Percentiles rank a stretch among this genome's conserved stretches.
phyloP scores from a whole-genome alignment of 129 eudicot species.

The Artemisia argyi region DNA sequence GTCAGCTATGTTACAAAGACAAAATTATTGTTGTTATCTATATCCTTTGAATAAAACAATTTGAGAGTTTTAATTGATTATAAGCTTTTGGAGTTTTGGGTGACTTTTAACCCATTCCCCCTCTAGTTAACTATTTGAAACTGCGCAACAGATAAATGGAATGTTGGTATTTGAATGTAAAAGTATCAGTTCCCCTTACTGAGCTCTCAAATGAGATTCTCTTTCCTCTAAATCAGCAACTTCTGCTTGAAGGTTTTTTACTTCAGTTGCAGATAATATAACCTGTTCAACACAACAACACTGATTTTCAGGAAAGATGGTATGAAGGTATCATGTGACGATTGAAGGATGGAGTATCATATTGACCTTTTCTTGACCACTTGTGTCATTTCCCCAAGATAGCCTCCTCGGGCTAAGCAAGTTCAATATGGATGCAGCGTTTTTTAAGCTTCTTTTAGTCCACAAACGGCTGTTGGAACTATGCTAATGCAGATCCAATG shows the following conservation, averaged over 20 bases:
- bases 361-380: slow-evolving; percentile 74
- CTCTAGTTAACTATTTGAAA: background rate
- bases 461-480: slow-evolving; percentile 49
- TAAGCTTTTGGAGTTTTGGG: background rate
- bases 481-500: slow-evolving; percentile 51
- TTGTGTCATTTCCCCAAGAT: slow-evolving; percentile 53
- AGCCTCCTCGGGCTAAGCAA: slow-evolving; percentile 59
- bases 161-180: background rate
- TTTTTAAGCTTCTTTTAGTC: slow-evolving; percentile 59
- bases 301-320: slow-evolving; percentile 1
- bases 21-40: background rate
- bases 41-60: background rate
- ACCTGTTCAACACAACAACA: slow-evolving; percentile 44
- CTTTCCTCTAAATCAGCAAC: slow-evolving; percentile 75
- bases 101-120: background rate
- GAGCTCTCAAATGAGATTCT: slow-evolving; percentile 79
- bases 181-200: slow-evolving; percentile 48
- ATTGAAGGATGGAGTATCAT: background rate
- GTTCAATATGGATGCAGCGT: slow-evolving; percentile 73
- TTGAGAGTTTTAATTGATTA: background rate
- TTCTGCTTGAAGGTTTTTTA: slow-evolving; percentile 75
- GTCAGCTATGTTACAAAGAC: background rate
- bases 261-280: slow-evolving; percentile 65
- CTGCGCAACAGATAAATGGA: background rate
- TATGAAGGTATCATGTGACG: background rate